Evolutionary conservation across 2,329 filamentous ascomycete species (phyloP), one percentile per base, ranked within the genome.

Genomic region (Penicillium occitanis): DNA sequence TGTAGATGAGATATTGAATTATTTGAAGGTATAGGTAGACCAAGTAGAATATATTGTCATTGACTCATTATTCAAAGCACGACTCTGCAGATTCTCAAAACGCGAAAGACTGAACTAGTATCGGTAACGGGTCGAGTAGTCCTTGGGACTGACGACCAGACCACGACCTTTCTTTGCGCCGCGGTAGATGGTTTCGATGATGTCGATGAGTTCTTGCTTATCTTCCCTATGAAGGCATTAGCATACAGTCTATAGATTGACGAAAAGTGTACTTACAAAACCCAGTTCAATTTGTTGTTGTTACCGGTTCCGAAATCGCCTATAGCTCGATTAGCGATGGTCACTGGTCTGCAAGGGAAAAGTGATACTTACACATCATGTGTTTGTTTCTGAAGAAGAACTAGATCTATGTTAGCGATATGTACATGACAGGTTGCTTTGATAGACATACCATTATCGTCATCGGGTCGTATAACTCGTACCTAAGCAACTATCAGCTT

Each of bases 371-470:
- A 68, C 78, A 80, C 77, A 80, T 96, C 88, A 98, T 98, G 81
- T 97, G 93, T 79, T 99, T 99, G 78, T 99, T 99, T 68, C 94
- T 88, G 84, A 93, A 97, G 85, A 97, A 97, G 84, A 92, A 96
- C 91, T 63, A 72, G 74, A 67, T 73, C 63, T 71, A 72, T 5
- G 28, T 67, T 46, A 63, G 58, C 35, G 30, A 5, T 14, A 1
- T 11, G 40, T 30, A 42, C 11, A 42, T 50, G 13, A 13, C 50
- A 48, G 30, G 14, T 46, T 8, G 17, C 19, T 19, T 42, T 5
- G 57, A 10, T 30, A 28, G 22, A 59, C 67, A 55, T 64, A 68
- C 67, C 76, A 97, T 97, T 79, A 98, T 89, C 2, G 95, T 96
- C 81, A 93, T 92, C 0, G 93, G 89, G 76, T 99, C 91, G 28